phyloP scores from a whole-genome alignment of 192 early-diverging fungal species.

The Entomortierella beljakovae region DNA sequence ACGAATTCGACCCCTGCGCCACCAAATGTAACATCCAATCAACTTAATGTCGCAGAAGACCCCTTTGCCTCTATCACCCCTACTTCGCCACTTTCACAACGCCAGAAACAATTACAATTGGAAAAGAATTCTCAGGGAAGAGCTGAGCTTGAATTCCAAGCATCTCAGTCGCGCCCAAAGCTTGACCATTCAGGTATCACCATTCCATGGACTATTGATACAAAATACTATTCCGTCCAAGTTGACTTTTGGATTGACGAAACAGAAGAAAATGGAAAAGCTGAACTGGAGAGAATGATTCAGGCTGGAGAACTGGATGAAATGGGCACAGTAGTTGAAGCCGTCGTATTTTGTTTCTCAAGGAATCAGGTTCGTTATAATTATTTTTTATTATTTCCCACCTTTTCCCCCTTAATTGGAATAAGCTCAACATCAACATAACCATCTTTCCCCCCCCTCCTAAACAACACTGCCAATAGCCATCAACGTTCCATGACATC shows the following conservation, averaged over 20 bases:
- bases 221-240: slow-evolving; percentile 75
- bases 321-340: slow-evolving; percentile 66
- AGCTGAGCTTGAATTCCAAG: neutral
- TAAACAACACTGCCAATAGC: slow-evolving; percentile 32
- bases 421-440: no score
- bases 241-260: slow-evolving; percentile 76
- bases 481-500: slow-evolving; percentile 66
- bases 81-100: neutral
- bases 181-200: slow-evolving; percentile 51
- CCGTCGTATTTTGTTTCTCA: slow-evolving; percentile 71
- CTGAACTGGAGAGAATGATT: slow-evolving; percentile 46
- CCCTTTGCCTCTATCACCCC: neutral
- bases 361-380: slow-evolving; percentile 59
- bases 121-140: neutral
- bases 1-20: slow-evolving; percentile 15
- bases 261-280: slow-evolving; percentile 40
- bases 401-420: neutral
- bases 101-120: neutral
- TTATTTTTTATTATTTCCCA: neutral
- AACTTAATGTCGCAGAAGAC: neutral
- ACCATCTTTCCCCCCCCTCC: neutral
- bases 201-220: slow-evolving; percentile 68
- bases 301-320: slow-evolving; percentile 54
- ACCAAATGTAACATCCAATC: slow-evolving; percentile 23
- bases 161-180: slow-evolving; percentile 8